phyloP scores from a whole-genome alignment of 2,329 filamentous ascomycete species.

The Volutella citrinella region DNA sequence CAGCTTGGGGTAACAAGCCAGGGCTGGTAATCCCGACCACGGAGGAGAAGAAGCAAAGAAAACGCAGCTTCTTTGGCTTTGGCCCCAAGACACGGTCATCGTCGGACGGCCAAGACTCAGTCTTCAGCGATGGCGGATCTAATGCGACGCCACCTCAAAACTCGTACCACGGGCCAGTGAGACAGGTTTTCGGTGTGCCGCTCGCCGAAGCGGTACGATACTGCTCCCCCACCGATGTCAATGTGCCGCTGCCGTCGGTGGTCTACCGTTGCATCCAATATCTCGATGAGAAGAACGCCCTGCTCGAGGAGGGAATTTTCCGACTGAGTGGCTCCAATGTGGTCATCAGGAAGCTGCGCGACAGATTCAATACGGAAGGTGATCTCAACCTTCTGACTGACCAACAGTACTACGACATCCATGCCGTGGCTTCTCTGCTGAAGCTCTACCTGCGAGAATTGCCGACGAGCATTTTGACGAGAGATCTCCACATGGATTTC shows the following conservation, averaged over 20 bases:
- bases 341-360: constrained; percentile 84
- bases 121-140: constrained; percentile 44
- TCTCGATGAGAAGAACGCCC: constrained; percentile 76
- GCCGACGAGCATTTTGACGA: constrained; percentile 84
- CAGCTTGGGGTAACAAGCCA: constrained; percentile 83
- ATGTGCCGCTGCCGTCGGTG: constrained; percentile 80
- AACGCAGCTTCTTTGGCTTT: constrained; percentile 73
- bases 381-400: constrained; percentile 85
- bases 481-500: constrained; percentile 88
- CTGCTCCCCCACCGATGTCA: constrained; percentile 69
- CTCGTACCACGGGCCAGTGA: constrained; percentile 51
- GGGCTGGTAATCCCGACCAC: constrained; percentile 44
- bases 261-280: constrained; percentile 96
- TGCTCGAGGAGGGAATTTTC: constrained; percentile 92
- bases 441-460: constrained; percentile 93
- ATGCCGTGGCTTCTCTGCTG: constrained; percentile 89
- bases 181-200: constrained; percentile 80
- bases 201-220: constrained; percentile 82
- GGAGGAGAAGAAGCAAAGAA: constrained; percentile 79
- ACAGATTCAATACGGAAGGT: constrained; percentile 90
- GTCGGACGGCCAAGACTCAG: constrained; percentile 56
- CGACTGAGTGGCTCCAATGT: constrained; percentile 94
- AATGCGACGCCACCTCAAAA: constrained; percentile 41
- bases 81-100: constrained; percentile 58
- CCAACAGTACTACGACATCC: constrained; percentile 87